These are phyloP conservation scores for Canariomyces notabilis DNA, from an alignment of 2,329 filamentous ascomycete species.

Conservation along the genomic window DNA sequence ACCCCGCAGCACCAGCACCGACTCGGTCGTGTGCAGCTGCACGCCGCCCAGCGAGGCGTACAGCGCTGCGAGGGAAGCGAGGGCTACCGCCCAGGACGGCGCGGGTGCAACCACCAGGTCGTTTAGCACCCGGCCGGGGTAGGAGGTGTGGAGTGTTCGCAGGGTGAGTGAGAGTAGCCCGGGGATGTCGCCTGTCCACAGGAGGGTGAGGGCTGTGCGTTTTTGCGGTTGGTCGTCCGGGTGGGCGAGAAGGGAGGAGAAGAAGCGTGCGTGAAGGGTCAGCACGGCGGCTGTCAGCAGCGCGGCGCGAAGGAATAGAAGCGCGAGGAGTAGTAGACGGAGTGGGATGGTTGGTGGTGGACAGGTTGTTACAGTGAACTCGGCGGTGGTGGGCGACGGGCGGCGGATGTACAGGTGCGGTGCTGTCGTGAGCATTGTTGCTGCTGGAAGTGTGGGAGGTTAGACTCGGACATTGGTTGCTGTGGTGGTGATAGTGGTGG, in stretches of 20 bases:
- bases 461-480: not conserved
- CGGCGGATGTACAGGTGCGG: constrained; percentile 59
- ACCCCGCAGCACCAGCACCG: constrained; percentile 79
- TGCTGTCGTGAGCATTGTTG: constrained; percentile 54
- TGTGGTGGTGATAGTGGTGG: no score
- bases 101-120: constrained; percentile 29
- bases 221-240: not conserved
- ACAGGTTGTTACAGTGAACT: constrained; percentile 84
- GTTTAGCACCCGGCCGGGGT: constrained; percentile 31
- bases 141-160: constrained; percentile 15
- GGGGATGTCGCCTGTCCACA: constrained; percentile 11
- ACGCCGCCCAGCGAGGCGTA: constrained; percentile 40
- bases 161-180: constrained; percentile 10
- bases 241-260: constrained; percentile 9
- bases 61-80: constrained; percentile 33
- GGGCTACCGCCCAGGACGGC: constrained; percentile 35
- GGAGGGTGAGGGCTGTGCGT: constrained; percentile 27
- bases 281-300: constrained; percentile 40
- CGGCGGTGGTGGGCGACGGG: constrained; percentile 82
- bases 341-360: constrained; percentile 48
- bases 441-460: not conserved
- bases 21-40: constrained; percentile 63
- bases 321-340: constrained; percentile 40
- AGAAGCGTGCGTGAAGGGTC: constrained; percentile 46
- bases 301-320: constrained; percentile 39